A percentile compares a stretch with the other conserved stretches of the same genome.
Evolutionary conservation across 805 yeast genomes (phyloP).

Genomic region (Candida succiphila): DNA sequence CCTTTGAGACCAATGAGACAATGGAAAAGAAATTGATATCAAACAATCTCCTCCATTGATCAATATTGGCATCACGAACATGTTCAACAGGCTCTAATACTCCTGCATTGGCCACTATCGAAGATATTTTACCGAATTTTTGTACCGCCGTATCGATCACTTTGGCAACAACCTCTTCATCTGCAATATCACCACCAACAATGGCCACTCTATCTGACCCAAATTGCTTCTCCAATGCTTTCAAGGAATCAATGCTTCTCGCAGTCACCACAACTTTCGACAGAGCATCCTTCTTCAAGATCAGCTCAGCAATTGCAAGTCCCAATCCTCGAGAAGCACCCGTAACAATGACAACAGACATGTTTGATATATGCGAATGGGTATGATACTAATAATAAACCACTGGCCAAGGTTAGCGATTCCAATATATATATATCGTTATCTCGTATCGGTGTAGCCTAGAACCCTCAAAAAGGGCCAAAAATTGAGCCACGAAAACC

Average conservation of each 20-base stretch:
- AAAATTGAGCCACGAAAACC: too few relatives aligned
- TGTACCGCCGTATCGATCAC: constrained; percentile 35
- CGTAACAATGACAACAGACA: constrained; percentile 35
- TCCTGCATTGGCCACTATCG: constrained; percentile 74
- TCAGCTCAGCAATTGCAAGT: constrained; percentile 48
- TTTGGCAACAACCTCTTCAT: constrained; percentile 22
- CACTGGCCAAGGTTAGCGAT: too few relatives aligned
- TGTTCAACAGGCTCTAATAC: constrained; percentile 66
- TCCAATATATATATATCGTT: too few relatives aligned
- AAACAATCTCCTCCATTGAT: constrained; percentile 52
- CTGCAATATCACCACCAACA: constrained; percentile 53
- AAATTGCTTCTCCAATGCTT: constrained; percentile 29
- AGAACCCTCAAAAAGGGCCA: too few relatives aligned
- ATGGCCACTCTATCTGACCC: constrained; percentile 40
- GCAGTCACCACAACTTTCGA: constrained; percentile 62
- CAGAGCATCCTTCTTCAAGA: constrained; percentile 26
- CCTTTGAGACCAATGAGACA: constrained; percentile 43
- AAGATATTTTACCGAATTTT: constrained; percentile 48
- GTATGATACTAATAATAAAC: too few relatives aligned
- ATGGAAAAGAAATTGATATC: constrained; percentile 75
- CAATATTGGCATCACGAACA: constrained; percentile 40
- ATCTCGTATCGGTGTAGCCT: too few relatives aligned
- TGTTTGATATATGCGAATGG: too few relatives aligned
- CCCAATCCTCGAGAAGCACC: constrained; percentile 82
- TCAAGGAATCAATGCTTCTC: constrained; percentile 43